Evolutionary conservation across 1,139 yeast species (phyloP), one percentile per base, ranked within the genome.

Genomic region (Sugiyamaella xylanicola): DNA sequence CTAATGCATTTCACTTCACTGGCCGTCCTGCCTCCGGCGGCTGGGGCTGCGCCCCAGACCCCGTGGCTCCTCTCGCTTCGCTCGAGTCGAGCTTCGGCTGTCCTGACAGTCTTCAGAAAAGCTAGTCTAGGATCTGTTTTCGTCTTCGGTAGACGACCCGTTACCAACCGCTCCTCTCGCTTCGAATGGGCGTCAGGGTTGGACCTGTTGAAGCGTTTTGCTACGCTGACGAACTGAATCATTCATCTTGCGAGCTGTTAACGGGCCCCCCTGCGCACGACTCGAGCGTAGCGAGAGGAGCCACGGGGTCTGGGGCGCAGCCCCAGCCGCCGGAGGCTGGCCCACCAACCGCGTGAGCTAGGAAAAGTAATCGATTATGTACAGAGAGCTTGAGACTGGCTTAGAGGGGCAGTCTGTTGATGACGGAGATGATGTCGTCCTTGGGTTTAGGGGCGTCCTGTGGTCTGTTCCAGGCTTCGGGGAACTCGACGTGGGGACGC

Each of bases 381-480:
- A 46, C 50, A 46, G 35, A 37, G 32, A 5, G 9, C 29, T 4
- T 5, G 22, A 4, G 16, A 37, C 4, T 9, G 16, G 20, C 15
- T 13, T 22, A 46, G 42, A 19, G 35, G 2, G 29, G 32, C 8
- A 13, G 15, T 21, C 50, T 46, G 41, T 22, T 49, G 48, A 59
- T 57, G 48, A 55, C 48, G 49, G 64, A 53, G 20, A 64, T 36
- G n/a, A 63, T 51, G 40, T 64, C 66, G 13, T 59, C 56, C 56
- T 59, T 59, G 7, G 59, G 60, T 49, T 55, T 55, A 9, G 70
- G 69, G 11, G 68, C 59, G 48, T 66, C 69, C 42, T 65, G 60
- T 4, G 95, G 95, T 65, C 90, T 82, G 67, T 82, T 84, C 99
- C 99, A 93, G 51, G 78, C 82, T 60, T 84, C 83, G 8, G 98